These are phyloP conservation scores for Dissophora ornata DNA, from an alignment of 192 early-diverging fungal species.

Conservation along the genomic window DNA sequence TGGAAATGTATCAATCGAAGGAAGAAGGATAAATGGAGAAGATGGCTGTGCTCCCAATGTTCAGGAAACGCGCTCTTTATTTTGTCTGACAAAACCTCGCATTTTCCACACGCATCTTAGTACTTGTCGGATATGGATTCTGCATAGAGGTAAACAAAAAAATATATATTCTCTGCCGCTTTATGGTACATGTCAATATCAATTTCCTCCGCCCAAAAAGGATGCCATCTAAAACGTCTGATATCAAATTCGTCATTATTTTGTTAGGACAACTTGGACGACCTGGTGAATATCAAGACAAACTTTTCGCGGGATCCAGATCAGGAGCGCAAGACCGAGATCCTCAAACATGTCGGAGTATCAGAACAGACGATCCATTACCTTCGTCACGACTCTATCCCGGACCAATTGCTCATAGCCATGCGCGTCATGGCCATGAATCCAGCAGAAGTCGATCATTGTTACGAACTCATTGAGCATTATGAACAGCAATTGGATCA, in stretches of 20 bases:
- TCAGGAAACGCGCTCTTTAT: too few relatives aligned
- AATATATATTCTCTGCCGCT: neutral
- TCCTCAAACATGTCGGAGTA: slow-evolving; percentile 58
- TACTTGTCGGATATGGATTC: slow-evolving; percentile 77
- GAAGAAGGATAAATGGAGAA: too few relatives aligned
- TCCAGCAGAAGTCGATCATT: slow-evolving; percentile 50
- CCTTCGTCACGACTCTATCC: slow-evolving; percentile 57
- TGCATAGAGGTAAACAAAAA: slow-evolving; percentile 59
- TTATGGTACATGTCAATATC: neutral
- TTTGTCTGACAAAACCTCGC: neutral
- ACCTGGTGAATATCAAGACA: slow-evolving; percentile 67
- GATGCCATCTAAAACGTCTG: neutral
- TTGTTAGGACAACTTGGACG: slow-evolving; percentile 61
- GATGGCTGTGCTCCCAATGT: too few relatives aligned
- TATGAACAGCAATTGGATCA: slow-evolving; percentile 2
- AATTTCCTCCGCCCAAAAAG: neutral
- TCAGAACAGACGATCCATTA: slow-evolving; percentile 55
- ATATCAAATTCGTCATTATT: neutral
- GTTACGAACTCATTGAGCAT: neutral
- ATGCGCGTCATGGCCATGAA: slow-evolving; percentile 80
- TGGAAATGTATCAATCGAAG: too few relatives aligned
- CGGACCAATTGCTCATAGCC: slow-evolving; percentile 58
- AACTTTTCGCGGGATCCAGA: slow-evolving; percentile 71
- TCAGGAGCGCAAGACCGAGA: slow-evolving; percentile 50
- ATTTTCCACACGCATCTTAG: slow-evolving; percentile 15